Evolutionary conservation across 208 protist genomes (phyloP).

Genomic region (Wallacemonas sp.): DNA sequence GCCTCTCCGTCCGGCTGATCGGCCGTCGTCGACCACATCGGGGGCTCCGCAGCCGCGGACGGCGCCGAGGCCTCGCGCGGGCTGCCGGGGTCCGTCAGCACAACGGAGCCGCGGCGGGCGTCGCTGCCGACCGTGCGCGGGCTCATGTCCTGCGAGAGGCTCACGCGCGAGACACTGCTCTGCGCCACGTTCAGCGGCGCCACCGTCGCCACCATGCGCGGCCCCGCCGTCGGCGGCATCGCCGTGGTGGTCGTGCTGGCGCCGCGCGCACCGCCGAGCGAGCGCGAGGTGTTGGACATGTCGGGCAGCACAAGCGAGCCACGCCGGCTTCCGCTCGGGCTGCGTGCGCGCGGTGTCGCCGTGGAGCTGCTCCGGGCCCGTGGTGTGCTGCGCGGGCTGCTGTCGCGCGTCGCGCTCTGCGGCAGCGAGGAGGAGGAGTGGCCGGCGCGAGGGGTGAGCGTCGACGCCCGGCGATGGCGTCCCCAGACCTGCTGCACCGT

Average conservation of each 20-base stretch:
- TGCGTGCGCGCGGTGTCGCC: background rate
- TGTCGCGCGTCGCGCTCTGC: background rate
- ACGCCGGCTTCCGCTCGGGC: background rate
- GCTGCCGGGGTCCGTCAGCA: background rate
- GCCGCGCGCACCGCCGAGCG: no score
- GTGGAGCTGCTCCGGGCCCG: background rate
- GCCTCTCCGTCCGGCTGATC: background rate
- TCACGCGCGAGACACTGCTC: slow-evolving; percentile 4
- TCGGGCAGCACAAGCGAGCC: slow-evolving; percentile 5
- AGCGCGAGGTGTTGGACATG: background rate
- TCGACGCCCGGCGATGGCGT: background rate
- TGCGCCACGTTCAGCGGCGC: slow-evolving; percentile 15
- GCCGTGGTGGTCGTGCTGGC: background rate
- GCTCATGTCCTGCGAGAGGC: background rate
- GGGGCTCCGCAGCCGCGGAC: background rate
- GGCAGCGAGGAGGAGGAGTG: background rate
- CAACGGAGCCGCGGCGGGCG: background rate
- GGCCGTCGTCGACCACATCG: background rate
- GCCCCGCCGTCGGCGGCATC: no score
- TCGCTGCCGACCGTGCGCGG: background rate
- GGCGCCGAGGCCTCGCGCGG: background rate
- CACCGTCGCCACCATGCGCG: no score
- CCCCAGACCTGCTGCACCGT: slow-evolving; percentile 4
- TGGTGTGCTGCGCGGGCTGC: slow-evolving; percentile 9
- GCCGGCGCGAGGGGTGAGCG: slow-evolving; percentile 11